Percentiles rank a stretch among this genome's conserved stretches.
Evolutionary conservation across 1,139 yeast genomes (phyloP).

Genomic region (Eremothecium sinecaudum): DNA sequence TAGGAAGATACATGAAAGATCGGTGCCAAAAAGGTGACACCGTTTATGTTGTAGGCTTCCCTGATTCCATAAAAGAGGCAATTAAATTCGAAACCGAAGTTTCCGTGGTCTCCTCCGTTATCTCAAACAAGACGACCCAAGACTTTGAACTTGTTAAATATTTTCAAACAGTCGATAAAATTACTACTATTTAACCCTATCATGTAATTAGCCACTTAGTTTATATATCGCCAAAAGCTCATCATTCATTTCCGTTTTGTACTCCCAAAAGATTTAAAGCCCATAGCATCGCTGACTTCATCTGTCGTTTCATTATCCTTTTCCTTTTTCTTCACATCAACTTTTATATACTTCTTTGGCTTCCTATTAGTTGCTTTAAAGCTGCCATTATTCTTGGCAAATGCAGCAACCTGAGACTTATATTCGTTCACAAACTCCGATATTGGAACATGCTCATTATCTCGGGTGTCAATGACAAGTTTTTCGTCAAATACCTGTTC

Average conservation of each 20-base stretch:
- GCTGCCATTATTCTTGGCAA: conserved; percentile 14
- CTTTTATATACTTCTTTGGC: conserved; percentile 29
- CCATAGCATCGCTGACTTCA: conserved; percentile 45
- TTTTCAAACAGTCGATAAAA: conserved; percentile 48
- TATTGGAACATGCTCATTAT: conserved; percentile 29
- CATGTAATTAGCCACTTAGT: conserved; percentile 6
- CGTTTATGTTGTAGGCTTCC: conserved; percentile 45
- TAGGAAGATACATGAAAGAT: conserved; percentile 40
- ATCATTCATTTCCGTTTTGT: conserved; percentile 28
- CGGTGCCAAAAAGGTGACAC: conserved; percentile 37
- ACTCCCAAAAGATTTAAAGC: conserved; percentile 44
- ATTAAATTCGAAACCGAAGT: conserved; percentile 37
- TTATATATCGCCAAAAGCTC: conserved; percentile 1
- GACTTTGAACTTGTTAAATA: conserved; percentile 42
- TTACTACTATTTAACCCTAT: conserved; percentile 13
- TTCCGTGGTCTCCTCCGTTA: conserved; percentile 37
- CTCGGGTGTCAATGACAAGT: conserved; percentile 26
- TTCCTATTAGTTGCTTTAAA: conserved; percentile 29
- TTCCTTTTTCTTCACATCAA: conserved; percentile 17
- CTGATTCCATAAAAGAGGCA: conserved; percentile 52
- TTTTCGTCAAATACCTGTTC: conserved; percentile 31
- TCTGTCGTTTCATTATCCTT: conserved; percentile 19
- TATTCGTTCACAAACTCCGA: conserved; percentile 31
- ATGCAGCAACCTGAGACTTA: conserved; percentile 19
- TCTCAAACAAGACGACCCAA: conserved; percentile 27